Conservation (phyloP, 148 eudicot genomes). For the Polygonum aviculare region DNA sequence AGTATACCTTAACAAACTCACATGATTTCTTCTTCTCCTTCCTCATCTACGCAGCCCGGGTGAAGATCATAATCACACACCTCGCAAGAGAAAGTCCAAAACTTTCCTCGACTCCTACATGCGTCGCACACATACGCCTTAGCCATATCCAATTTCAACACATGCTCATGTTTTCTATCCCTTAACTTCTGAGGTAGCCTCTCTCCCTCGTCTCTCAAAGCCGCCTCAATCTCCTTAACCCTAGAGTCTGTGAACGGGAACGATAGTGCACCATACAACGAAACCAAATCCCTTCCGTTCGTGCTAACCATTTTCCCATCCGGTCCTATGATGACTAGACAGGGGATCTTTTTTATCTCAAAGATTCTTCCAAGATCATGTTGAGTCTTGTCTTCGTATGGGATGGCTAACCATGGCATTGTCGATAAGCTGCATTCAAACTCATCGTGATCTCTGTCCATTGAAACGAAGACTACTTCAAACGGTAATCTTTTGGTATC, state of each 20-base stretch:
- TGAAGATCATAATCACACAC: conserved; percentile 59
- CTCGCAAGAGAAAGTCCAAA: conserved; percentile 51
- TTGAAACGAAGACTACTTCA: conserved; percentile 44
- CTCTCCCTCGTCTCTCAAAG: conserved; percentile 35
- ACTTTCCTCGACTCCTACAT: conserved; percentile 38
- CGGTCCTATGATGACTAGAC: conserved; percentile 37
- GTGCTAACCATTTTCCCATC: conserved; percentile 33
- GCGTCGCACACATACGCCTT: conserved; percentile 49
- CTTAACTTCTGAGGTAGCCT: conserved; percentile 29
- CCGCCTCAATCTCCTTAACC: conserved; percentile 26
- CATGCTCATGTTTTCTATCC: conserved; percentile 41
- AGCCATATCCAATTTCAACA: conserved; percentile 46
- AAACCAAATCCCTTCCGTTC: conserved; percentile 33
- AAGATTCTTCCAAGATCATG: conserved; percentile 46
- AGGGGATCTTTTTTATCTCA: conserved; percentile 38
- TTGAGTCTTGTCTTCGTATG: conserved; percentile 32
- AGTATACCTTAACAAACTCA: background rate
- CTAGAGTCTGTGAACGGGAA: conserved; percentile 40
- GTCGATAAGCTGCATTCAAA: conserved; percentile 26
- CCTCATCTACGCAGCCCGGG: conserved; percentile 33
- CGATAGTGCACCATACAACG: conserved; percentile 35
- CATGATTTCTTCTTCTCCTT: background rate
- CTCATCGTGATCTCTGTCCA: conserved; percentile 38
- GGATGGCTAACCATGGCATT: conserved; percentile 59
- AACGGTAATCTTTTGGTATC: conserved; percentile 21